phyloP scores from a whole-genome alignment of 192 early-diverging fungal genomes.

The Chytriomyces hyalinus region DNA sequence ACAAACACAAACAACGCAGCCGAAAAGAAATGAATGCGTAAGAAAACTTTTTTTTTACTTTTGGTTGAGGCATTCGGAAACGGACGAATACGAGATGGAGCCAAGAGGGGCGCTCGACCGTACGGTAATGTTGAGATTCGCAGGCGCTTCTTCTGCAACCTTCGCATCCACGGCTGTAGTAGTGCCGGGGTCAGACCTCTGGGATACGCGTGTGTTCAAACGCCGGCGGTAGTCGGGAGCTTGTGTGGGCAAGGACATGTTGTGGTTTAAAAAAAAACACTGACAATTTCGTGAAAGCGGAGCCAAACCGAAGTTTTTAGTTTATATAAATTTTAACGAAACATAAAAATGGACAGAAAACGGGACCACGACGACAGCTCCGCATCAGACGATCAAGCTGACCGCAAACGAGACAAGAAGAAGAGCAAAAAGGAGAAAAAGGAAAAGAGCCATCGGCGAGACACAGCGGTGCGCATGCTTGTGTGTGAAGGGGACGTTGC shows the following conservation, averaged over 20 bases:
- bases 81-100: not conserved
- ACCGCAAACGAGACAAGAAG: not conserved
- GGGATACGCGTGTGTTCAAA: not conserved
- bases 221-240: not conserved
- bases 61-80: slow-evolving; percentile 8
- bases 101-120: slow-evolving; percentile 8
- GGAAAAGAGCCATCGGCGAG: too few relatives aligned
- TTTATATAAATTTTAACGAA: not conserved
- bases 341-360: not conserved
- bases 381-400: not conserved
- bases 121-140: slow-evolving; percentile 18
- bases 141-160: not conserved
- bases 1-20: too few relatives aligned
- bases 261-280: not conserved
- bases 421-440: not conserved
- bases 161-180: not conserved
- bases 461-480: too few relatives aligned
- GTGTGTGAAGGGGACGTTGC: too few relatives aligned
- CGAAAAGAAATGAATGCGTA: not conserved
- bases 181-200: not conserved
- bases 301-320: not conserved
- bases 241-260: not conserved
- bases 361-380: not conserved
- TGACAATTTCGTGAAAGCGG: not conserved
- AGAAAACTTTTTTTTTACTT: not conserved